A percentile compares a stretch with the other conserved stretches of the same genome.
These are phyloP conservation scores for Talaromyces verruculosus DNA, from an alignment of 2,329 filamentous ascomycete genomes.

Conservation along the genomic window DNA sequence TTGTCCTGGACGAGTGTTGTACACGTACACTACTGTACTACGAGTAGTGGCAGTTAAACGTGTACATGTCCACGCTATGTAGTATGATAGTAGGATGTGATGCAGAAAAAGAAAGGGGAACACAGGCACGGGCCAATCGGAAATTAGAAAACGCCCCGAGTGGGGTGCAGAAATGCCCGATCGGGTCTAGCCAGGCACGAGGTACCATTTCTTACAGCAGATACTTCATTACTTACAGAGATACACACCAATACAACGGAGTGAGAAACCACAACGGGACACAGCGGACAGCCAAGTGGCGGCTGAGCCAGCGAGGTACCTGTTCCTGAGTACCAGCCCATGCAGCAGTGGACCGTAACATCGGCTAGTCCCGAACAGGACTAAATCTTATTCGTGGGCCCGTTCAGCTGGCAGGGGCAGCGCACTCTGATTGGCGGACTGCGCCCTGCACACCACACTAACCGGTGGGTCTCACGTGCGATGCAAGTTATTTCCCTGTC, in stretches of 20 bases:
- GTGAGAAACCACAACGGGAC: not conserved
- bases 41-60: not conserved
- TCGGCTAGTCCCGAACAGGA: not conserved
- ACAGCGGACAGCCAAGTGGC: not conserved
- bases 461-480: not conserved
- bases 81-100: no score
- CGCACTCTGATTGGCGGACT: not conserved
- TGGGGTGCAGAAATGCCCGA: not conserved
- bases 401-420: not conserved
- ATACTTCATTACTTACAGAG: not conserved
- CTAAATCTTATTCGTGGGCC: not conserved
- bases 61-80: not conserved
- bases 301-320: not conserved
- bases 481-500: not conserved
- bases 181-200: conserved; percentile 9
- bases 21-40: not conserved
- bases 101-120: conserved; percentile 2
- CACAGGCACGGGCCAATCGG: conserved; percentile 13
- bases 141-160: conserved; percentile 2
- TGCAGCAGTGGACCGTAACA: conserved; percentile 8
- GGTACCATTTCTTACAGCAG: not conserved
- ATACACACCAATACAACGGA: not conserved
- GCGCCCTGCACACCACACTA: not conserved
- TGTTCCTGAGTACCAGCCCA: not conserved
- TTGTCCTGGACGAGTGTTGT: not conserved